Evolutionary conservation across 441 rosid species (phyloP), one percentile per base, ranked within the genome.

Genomic region (Kokia cookei): DNA sequence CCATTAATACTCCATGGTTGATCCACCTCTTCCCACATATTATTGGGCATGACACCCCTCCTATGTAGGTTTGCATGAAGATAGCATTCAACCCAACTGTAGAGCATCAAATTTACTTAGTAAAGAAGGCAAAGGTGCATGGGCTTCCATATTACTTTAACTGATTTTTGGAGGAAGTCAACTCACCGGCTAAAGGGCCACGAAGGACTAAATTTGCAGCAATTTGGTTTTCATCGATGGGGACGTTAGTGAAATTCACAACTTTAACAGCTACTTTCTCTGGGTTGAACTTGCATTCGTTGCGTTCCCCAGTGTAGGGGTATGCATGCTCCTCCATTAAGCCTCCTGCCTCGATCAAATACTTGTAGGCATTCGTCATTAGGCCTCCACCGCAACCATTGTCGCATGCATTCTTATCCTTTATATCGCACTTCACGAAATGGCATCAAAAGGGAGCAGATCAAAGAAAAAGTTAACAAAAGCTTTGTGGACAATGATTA

Each of bases 11-110:
- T 1, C 97, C 93, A 50, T 92, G 97, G 82, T 89, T 90, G 15
- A 92, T 29, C 82, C 80, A 65, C 71, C 74, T 88, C 88, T 91
- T 92, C 78, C 89, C 84, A 32, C 97, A 91, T 14, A 94, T 89
- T 22, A 94, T 76, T 1, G 97, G 97, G 69, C 98, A 91, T 0
- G 97, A 94, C 5, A 94, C 97, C 1, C 97, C 98, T 1, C 98
- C 93, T 2, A 94, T 85, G 80, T 90, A 94, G 0, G 97, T 94
- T 74, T 91, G 97, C 97, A 94, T 92, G 83, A 85, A 92, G 37
- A 87, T 80, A 1, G 95, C 91, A 66, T 92, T 94, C 76, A 92
- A 53, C 26, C 93, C 97, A 76, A 92, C 95, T 79, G 78, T 57
- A 19, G 22, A 19, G 22, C 22, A 19, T 19, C 22, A 19, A 19